Conservation (phyloP, 306 rosid species). For the Lagenaria siceraria region DNA sequence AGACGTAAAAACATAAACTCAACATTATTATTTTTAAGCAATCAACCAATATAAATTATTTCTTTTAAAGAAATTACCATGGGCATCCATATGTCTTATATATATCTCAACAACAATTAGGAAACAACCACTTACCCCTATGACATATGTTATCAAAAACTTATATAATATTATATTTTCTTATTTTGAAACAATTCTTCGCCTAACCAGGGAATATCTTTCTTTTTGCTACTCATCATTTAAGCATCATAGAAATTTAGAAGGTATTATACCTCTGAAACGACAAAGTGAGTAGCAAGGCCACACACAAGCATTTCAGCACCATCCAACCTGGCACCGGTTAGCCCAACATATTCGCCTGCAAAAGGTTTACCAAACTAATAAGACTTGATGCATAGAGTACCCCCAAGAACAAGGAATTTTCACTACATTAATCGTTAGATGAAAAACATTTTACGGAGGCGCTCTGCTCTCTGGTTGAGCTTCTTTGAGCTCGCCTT, state of each 20-base stretch:
- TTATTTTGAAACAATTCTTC: neutral
- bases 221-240: neutral
- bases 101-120: neutral
- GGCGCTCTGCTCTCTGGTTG: neutral
- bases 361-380: constrained; percentile 16
- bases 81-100: neutral
- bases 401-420: neutral
- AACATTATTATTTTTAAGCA: neutral
- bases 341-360: constrained; percentile 94
- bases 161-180: neutral
- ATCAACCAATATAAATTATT: neutral
- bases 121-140: neutral
- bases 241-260: constrained; percentile 1
- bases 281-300: constrained; percentile 93
- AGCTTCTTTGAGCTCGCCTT: constrained; percentile 4
- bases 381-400: neutral
- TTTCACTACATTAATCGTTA: neutral
- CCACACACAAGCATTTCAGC: constrained; percentile 94
- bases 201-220: neutral
- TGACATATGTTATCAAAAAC: neutral
- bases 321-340: constrained; percentile 85
- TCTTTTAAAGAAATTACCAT: neutral
- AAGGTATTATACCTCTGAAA: constrained; percentile 44
- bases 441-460: neutral
- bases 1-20: neutral